Evolutionary conservation across 495 filamentous ascomycete species (phyloP).

Genomic region (Penicillium atrosanguineum): DNA sequence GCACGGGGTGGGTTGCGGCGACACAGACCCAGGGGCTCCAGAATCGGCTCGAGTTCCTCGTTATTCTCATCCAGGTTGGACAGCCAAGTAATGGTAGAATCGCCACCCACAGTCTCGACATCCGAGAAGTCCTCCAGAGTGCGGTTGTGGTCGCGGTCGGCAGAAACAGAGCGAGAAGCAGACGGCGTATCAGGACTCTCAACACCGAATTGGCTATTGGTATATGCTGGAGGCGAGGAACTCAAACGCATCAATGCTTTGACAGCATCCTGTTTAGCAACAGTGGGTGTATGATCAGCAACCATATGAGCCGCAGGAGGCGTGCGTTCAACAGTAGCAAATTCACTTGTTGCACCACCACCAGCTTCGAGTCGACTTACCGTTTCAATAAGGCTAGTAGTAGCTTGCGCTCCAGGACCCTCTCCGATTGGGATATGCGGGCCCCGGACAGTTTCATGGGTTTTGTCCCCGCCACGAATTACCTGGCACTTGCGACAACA

Average conservation of each 20-base stretch:
- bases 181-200: background rate
- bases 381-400: background rate
- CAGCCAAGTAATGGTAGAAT: background rate
- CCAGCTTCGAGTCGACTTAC: background rate
- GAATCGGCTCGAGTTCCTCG: background rate
- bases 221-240: background rate
- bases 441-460: background rate
- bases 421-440: background rate
- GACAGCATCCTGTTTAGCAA: background rate
- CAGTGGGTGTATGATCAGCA: background rate
- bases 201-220: too few relatives aligned
- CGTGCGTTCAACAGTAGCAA: background rate
- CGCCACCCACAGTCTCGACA: background rate
- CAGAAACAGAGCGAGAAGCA: background rate
- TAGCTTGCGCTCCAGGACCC: background rate
- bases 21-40: background rate
- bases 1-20: background rate
- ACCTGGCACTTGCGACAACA: constrained; percentile 17
- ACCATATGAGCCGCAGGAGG: too few relatives aligned
- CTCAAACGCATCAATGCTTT: background rate
- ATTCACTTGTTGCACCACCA: background rate
- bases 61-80: background rate
- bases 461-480: background rate
- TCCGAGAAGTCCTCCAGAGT: background rate
- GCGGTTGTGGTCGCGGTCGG: background rate